Percentiles rank a stretch among this genome's conserved stretches.
Evolutionary conservation across 73 alveolate genomes (phyloP).

Genomic region (Diophrys sp.): DNA sequence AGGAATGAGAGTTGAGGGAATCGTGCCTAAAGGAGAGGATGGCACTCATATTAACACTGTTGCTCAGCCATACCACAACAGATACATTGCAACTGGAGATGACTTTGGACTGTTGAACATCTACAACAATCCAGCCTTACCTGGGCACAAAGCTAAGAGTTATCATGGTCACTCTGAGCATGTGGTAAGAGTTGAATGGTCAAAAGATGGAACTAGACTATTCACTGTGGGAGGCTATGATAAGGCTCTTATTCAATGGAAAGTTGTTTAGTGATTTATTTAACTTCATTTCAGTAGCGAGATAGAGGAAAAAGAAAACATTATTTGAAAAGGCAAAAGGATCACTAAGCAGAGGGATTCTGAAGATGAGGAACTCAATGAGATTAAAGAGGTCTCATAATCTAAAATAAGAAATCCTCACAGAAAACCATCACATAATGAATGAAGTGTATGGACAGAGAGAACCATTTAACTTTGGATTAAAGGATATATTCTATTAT

Average conservation of each 20-base stretch:
- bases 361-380: too few relatives aligned
- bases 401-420: too few relatives aligned
- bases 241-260: constrained; percentile 89
- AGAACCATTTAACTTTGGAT: not conserved
- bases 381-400: too few relatives aligned
- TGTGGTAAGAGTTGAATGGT: constrained; percentile 86
- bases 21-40: constrained; percentile 85
- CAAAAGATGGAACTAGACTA: constrained; percentile 77
- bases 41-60: constrained; percentile 90
- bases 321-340: too few relatives aligned
- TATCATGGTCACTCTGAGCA: constrained; percentile 93
- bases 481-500: not conserved
- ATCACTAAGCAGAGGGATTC: too few relatives aligned
- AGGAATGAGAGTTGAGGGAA: constrained; percentile 95
- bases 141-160: constrained; percentile 65
- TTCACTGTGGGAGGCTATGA: constrained; percentile 93
- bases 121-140: constrained; percentile 86
- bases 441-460: not conserved
- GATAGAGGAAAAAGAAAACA: too few relatives aligned
- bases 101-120: constrained; percentile 85
- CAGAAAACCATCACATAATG: not conserved
- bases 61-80: constrained; percentile 60
- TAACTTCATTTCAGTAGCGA: too few relatives aligned
- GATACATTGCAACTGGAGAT: constrained; percentile 87
- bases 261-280: constrained; percentile 33